These are phyloP conservation scores for Russula sp. DNA, from an alignment of 768 basidiomycete genomes.

Conservation along the genomic window DNA sequence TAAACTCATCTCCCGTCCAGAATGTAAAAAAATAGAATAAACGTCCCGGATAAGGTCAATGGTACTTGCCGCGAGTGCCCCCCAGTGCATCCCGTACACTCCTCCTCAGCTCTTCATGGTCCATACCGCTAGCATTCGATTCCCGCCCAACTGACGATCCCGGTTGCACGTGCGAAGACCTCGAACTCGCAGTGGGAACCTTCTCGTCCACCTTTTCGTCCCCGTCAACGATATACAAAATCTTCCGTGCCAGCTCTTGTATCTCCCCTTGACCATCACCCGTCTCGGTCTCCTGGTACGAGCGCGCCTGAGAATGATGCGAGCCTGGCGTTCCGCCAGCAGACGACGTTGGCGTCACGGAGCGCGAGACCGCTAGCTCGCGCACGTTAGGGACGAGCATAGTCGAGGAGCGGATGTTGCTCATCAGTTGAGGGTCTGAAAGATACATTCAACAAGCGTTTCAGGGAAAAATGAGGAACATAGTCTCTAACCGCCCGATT, in stretches of 20 bases:
- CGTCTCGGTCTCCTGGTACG: constrained; percentile 78
- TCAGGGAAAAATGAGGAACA: constrained; percentile 4
- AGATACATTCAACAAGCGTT: constrained; percentile 7
- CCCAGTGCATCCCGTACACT: constrained; percentile 82
- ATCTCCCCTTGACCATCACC: constrained; percentile 93
- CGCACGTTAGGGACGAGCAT: constrained; percentile 84
- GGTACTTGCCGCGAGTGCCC: constrained; percentile 46
- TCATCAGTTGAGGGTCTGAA: constrained; percentile 81
- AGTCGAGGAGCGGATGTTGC: constrained; percentile 82
- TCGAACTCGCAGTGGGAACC: constrained; percentile 55
- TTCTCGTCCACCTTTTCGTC: constrained; percentile 68
- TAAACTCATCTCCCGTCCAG: constrained; percentile 2
- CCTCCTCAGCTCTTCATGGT: constrained; percentile 77
- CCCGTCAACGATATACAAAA: constrained; percentile 82
- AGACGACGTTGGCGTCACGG: constrained; percentile 68
- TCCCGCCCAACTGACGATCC: constrained; percentile 66
- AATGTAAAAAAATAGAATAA: constrained; percentile 1
- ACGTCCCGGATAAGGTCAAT: constrained; percentile 17
- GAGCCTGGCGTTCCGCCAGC: constrained; percentile 67
- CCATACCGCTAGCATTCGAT: constrained; percentile 46
- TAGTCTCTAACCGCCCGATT: constrained; percentile 72
- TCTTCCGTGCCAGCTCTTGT: constrained; percentile 75
- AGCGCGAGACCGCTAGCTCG: constrained; percentile 69
- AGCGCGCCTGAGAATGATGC: constrained; percentile 63
- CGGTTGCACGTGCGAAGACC: constrained; percentile 64